Evolutionary conservation across 345 rosid genomes (phyloP).

Genomic region (Hibiscus mutabilis): DNA sequence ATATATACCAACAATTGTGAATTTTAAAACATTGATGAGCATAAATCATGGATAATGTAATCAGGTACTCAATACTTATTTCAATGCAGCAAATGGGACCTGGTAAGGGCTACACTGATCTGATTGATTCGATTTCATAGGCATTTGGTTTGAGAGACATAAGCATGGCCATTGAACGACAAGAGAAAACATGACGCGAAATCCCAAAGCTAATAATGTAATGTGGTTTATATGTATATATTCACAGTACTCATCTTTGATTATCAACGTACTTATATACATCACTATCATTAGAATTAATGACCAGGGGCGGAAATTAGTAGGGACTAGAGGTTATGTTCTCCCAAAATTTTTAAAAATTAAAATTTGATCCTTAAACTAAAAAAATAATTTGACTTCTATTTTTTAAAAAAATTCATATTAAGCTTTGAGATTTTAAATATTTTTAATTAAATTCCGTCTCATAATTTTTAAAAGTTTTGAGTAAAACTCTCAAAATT

Average conservation of each 20-base stretch:
- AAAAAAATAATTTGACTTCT: too few species aligned
- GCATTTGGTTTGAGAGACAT: conserved; percentile 13
- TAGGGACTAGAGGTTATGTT: too few species aligned
- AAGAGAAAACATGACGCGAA: conserved; percentile 31
- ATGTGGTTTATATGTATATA: background rate
- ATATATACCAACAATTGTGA: too few species aligned
- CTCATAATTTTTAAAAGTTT: background rate
- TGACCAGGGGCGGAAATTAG: too few species aligned
- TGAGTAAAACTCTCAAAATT: too few species aligned
- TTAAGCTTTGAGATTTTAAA: too few species aligned
- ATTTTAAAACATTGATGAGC: background rate
- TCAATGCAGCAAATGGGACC: conserved; percentile 26
- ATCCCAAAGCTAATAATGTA: conserved; percentile 7
- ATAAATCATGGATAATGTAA: background rate
- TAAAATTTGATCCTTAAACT: too few species aligned
- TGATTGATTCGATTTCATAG: conserved; percentile 25
- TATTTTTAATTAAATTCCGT: too few species aligned
- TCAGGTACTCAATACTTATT: conserved; percentile 14
- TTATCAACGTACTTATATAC: background rate
- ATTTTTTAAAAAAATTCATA: too few species aligned
- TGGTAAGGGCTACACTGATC: conserved; percentile 17
- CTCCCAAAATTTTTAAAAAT: too few species aligned
- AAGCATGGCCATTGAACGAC: conserved; percentile 19
- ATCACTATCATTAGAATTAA: background rate
- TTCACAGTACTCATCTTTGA: too few species aligned